Evolutionary conservation across 2,329 filamentous ascomycete species (phyloP).

Genomic region (Neofusicoccum parvum): DNA sequence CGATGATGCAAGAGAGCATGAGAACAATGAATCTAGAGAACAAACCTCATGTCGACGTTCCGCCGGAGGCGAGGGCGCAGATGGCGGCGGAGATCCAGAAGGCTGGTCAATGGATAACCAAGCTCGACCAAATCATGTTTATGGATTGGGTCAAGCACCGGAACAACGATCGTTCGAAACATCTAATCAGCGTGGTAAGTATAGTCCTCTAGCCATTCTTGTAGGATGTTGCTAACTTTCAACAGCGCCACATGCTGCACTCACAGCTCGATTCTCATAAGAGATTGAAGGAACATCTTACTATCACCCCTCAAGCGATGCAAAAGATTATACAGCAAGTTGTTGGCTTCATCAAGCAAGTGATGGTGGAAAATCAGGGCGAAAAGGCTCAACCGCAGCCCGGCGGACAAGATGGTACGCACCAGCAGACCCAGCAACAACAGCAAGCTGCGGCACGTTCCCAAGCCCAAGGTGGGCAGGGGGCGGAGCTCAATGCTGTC

Average conservation of each 20-base stretch:
- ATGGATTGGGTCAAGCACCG: slow-evolving; percentile 12
- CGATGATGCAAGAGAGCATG: slow-evolving; percentile 34
- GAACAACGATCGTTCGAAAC: not conserved
- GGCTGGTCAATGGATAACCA: not conserved
- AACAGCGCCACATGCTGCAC: slow-evolving; percentile 8
- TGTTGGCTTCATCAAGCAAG: slow-evolving; percentile 32
- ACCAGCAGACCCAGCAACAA: not conserved
- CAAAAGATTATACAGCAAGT: slow-evolving; percentile 25
- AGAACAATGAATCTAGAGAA: slow-evolving; percentile 27
- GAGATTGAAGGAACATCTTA: not conserved
- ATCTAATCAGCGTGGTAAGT: slow-evolving; percentile 10
- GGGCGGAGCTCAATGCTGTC: slow-evolving; percentile 37
- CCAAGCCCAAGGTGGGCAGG: slow-evolving; percentile 22
- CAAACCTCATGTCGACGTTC: slow-evolving; percentile 28
- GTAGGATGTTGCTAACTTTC: not conserved
- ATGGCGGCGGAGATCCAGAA: slow-evolving; percentile 28
- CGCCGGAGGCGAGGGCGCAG: slow-evolving; percentile 28
- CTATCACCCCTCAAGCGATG: not conserved
- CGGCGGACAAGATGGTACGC: not conserved
- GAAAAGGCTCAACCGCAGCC: slow-evolving; percentile 1
- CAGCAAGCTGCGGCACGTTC: slow-evolving; percentile 8
- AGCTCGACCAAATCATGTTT: slow-evolving; percentile 16
- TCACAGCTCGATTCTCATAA: slow-evolving; percentile 6
- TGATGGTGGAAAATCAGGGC: not conserved
- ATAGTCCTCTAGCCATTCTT: no score